phyloP scores from a whole-genome alignment of 176 grass and related monocot species.

The Canna indica region DNA sequence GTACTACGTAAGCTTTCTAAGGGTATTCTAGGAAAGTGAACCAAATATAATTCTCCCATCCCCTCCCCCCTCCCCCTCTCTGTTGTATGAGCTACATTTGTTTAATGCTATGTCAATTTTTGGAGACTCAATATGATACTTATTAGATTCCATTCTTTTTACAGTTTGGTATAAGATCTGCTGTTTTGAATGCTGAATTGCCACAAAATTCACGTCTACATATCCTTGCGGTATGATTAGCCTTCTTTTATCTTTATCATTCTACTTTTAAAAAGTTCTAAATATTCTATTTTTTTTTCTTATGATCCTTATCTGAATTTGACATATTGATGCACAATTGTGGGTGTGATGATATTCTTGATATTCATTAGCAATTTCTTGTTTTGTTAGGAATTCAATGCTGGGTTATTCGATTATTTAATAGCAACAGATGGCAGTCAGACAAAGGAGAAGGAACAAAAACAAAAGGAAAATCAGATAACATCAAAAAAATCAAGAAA shows the following conservation, averaged over 20 bases:
- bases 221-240: slow-evolving; percentile 65
- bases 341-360: neutral
- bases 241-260: neutral
- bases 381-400: slow-evolving; percentile 80
- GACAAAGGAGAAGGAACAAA: slow-evolving; percentile 46
- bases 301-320: neutral
- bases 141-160: neutral
- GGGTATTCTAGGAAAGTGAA: neutral
- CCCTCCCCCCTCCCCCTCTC: neutral
- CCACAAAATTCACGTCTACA: slow-evolving; percentile 97
- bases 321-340: neutral
- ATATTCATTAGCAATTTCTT: slow-evolving; percentile 6
- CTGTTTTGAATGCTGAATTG: slow-evolving; percentile 88
- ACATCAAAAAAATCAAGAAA: slow-evolving; percentile 46
- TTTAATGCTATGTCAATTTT: neutral
- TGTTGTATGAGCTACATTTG: neutral
- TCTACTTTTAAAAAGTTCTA: neutral
- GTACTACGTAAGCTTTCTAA: neutral
- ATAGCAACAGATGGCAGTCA: slow-evolving; percentile 84
- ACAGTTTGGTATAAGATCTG: slow-evolving; percentile 91
- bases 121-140: neutral
- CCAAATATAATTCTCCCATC: no score
- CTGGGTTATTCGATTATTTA: slow-evolving; percentile 88
- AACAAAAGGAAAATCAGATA: slow-evolving; percentile 38
- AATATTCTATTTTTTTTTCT: neutral